phyloP scores from a whole-genome alignment of 2,329 filamentous ascomycete genomes.

The Penicillium polonicum region DNA sequence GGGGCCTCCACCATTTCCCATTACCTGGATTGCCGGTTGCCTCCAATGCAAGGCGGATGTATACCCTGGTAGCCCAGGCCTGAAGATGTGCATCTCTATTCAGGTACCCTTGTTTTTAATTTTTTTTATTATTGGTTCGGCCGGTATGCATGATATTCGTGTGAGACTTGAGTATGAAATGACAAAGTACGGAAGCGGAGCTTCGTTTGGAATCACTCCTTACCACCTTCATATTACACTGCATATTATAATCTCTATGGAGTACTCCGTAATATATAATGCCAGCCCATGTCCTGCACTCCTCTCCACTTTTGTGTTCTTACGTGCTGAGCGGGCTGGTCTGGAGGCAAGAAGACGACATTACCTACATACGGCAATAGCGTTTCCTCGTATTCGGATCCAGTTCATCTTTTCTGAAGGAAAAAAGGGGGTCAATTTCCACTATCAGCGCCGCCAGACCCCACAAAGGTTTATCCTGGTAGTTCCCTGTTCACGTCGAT shows the following conservation, averaged over 20 bases:
- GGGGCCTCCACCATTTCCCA: constrained; percentile 11
- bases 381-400: background rate
- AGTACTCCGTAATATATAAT: background rate
- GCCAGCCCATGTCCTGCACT: background rate
- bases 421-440: background rate
- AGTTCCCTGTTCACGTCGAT: background rate
- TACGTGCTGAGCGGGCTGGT: background rate
- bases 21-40: constrained; percentile 22
- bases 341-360: background rate
- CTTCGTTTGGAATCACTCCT: background rate
- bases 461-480: background rate
- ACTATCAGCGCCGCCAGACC: background rate
- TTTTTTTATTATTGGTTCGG: background rate
- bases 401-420: background rate
- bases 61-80: constrained; percentile 1
- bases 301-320: background rate
- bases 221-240: background rate
- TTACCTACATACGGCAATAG: background rate
- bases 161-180: background rate
- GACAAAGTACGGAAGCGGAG: background rate
- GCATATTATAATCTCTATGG: too few species aligned
- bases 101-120: constrained; percentile 19
- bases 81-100: constrained; percentile 14
- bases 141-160: constrained; percentile 10
- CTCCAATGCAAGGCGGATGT: constrained; percentile 26